Evolutionary conservation across 768 basidiomycete species (phyloP).

Genomic region (Mycena venus): DNA sequence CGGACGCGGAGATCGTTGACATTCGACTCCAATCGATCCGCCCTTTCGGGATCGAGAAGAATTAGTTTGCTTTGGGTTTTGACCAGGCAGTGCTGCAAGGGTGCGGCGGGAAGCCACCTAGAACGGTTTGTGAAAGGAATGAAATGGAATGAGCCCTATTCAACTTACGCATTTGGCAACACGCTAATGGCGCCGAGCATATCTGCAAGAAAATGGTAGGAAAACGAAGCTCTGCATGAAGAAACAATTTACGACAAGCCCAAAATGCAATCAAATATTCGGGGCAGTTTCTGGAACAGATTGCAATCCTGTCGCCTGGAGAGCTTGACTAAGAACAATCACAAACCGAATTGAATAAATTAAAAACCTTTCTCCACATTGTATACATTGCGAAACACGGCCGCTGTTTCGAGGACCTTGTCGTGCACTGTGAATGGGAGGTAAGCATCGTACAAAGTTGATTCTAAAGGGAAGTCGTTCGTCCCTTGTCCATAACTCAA

Average conservation of each 20-base stretch:
- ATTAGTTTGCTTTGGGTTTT: conserved; percentile 68
- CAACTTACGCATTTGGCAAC: conserved; percentile 70
- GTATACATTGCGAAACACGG: conserved; percentile 53
- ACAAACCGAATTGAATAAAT: not conserved
- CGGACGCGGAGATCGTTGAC: conserved; percentile 51
- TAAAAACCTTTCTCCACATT: conserved; percentile 61
- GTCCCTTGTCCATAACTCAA: conserved; percentile 51
- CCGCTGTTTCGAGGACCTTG: conserved; percentile 51
- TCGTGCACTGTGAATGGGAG: not conserved
- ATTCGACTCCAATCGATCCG: conserved; percentile 56
- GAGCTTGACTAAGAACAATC: conserved; percentile 8
- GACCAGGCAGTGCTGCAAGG: conserved; percentile 66
- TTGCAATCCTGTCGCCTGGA: conserved; percentile 68
- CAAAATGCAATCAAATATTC: conserved; percentile 73
- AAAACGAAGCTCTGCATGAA: not conserved
- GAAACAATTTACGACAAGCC: conserved; percentile 64
- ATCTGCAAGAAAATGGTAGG: conserved; percentile 49
- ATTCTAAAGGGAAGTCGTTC: conserved; percentile 41
- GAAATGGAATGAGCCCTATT: conserved; percentile 43
- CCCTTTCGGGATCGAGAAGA: conserved; percentile 74
- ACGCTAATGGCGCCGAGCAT: conserved; percentile 73
- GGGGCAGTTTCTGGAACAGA: conserved; percentile 73
- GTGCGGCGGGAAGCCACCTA: conserved; percentile 67
- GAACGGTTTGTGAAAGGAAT: conserved; percentile 34
- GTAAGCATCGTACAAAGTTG: not conserved